Conservation (phyloP, 2,329 filamentous ascomycete genomes). For the Sordariomycetes sp. region DNA sequence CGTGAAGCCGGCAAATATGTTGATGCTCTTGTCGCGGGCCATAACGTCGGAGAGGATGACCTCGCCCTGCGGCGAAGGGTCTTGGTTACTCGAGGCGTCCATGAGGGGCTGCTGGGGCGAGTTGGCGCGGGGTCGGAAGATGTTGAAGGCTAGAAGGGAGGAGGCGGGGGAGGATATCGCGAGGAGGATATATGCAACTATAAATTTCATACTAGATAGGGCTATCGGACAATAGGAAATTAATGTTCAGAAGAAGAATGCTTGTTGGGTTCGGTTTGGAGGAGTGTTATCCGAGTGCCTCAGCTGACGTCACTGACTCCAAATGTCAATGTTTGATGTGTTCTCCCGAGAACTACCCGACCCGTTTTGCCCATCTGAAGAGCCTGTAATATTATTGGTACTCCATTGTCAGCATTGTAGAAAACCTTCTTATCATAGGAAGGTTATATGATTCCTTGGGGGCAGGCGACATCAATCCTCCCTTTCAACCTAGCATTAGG, state of each 20-base stretch:
- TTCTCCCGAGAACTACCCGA: neutral
- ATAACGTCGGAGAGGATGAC: slow-evolving; percentile 79
- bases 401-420: too few species aligned
- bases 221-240: neutral
- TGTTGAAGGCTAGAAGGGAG: neutral
- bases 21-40: slow-evolving; percentile 65
- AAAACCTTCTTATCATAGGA: too few species aligned
- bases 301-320: neutral
- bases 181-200: neutral
- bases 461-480: too few species aligned
- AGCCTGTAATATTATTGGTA: too few species aligned
- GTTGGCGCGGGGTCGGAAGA: slow-evolving; percentile 1
- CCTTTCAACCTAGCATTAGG: too few species aligned
- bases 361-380: neutral
- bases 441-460: too few species aligned
- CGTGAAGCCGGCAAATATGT: slow-evolving; percentile 73
- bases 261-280: neutral
- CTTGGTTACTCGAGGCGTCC: neutral
- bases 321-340: neutral
- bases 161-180: neutral
- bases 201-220: neutral
- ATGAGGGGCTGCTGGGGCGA: slow-evolving; percentile 1
- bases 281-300: neutral
- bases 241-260: neutral
- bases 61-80: neutral